These are phyloP conservation scores for Dentiscutata heterogama DNA, from an alignment of 371 early-diverging fungal species.

Conservation along the genomic window DNA sequence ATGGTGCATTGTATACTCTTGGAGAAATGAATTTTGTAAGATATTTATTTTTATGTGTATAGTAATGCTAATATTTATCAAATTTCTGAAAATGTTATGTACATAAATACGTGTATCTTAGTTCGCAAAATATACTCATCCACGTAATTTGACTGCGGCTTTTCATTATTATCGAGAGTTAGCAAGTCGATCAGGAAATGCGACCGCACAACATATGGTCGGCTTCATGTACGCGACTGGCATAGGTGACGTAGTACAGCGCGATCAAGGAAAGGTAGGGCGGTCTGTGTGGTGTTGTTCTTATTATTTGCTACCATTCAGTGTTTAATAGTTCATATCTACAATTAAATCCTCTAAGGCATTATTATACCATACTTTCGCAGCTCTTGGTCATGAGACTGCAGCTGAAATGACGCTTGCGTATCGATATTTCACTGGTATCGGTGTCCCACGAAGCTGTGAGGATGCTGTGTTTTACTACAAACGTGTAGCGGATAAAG, in stretches of 20 bases:
- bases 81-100: neutral
- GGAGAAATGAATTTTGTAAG: slow-evolving; percentile 65
- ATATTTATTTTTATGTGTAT: neutral
- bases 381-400: slow-evolving; percentile 79
- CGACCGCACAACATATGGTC: slow-evolving; percentile 88
- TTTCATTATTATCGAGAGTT: slow-evolving; percentile 68
- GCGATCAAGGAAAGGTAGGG: slow-evolving; percentile 66
- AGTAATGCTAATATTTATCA: neutral
- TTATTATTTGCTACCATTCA: neutral
- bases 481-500: slow-evolving; percentile 81
- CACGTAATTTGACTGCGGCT: slow-evolving; percentile 66
- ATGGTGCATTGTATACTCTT: slow-evolving; percentile 57
- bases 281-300: no score
- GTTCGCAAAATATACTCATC: slow-evolving; percentile 59
- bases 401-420: slow-evolving; percentile 88
- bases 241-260: slow-evolving; percentile 74
- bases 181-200: slow-evolving; percentile 75
- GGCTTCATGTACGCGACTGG: slow-evolving; percentile 94
- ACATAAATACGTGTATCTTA: neutral
- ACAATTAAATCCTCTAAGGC: slow-evolving; percentile 55
- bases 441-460: slow-evolving; percentile 85
- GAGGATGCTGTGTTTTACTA: slow-evolving; percentile 83
- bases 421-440: slow-evolving; percentile 84
- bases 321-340: neutral
- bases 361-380: slow-evolving; percentile 85